phyloP scores from a whole-genome alignment of 2,329 filamentous ascomycete genomes.

The Claviceps monticola region DNA sequence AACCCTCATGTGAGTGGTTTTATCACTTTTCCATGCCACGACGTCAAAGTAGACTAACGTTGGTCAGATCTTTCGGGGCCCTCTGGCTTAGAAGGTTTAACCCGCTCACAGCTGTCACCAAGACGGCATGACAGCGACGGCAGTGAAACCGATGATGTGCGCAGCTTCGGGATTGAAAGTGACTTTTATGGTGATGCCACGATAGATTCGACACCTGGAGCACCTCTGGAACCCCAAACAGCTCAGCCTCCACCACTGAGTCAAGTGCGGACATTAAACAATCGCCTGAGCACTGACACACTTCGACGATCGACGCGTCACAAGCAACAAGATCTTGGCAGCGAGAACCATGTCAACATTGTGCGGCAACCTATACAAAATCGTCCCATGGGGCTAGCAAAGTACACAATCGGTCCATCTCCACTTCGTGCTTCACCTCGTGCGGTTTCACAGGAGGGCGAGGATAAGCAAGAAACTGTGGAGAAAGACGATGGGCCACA shows the following conservation, averaged over 20 bases:
- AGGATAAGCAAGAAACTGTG: not conserved
- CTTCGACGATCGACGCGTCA: not conserved
- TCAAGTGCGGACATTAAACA: not conserved
- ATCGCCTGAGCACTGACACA: not conserved
- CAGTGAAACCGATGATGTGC: slow-evolving; percentile 18
- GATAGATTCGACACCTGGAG: slow-evolving; percentile 18
- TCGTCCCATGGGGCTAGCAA: not conserved
- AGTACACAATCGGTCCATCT: not conserved
- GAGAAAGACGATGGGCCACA: not conserved
- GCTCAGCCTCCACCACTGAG: not conserved
- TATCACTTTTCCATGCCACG: not conserved
- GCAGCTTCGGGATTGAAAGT: slow-evolving; percentile 23
- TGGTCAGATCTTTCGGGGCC: slow-evolving; percentile 4
- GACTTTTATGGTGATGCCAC: slow-evolving; percentile 24
- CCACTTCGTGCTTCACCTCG: slow-evolving; percentile 3
- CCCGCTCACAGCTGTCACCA: not conserved
- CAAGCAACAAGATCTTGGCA: not conserved
- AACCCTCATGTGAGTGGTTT: slow-evolving; percentile 3
- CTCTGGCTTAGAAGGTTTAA: not conserved
- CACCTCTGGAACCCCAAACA: not conserved
- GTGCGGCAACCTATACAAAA: not conserved
- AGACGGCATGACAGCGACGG: slow-evolving; percentile 4
- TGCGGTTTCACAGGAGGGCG: not conserved
- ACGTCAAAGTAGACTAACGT: not conserved
- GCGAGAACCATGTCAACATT: slow-evolving; percentile 2